Base-by-base conservation (phyloP, 140 eudicot species). In the Erigeron philadelphicus region DNA sequence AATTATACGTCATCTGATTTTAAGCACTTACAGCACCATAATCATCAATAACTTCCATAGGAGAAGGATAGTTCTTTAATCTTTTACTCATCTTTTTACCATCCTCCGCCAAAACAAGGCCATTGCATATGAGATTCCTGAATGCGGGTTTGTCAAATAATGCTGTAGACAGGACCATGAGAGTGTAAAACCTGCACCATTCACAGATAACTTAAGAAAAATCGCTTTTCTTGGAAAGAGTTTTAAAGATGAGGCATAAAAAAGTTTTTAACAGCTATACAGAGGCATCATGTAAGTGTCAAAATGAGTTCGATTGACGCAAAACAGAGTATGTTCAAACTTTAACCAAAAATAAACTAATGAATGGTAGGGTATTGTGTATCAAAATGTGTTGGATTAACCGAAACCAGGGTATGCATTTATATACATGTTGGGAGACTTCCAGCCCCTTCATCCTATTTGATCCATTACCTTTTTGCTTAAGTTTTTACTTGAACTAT, bases 51-150 rank as follows among this genome's bases (percentile, higher is more conserved):
- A 93, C 90, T 57, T 86, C 98, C 67, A 81, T 72, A 25, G 96
- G 96, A 50, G 95, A 81, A 40, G 98, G 98, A 69, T 93, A 93
- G 57, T 93, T 93, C 79, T 86, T 88, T 41, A 86, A 69, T 77
- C 96, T 87, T 72, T 93, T 93, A 77, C 98, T 93, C 98, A 93
- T 93, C 67, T 93, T 93, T 78, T 89, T 93, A 35, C 98, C 98
- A 75, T 93, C 98, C 77, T 89, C 98, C n/a, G 96, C 98, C 72
- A 93, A 76, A 17, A 93, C 98, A 78, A 93, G 96, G 35, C 98
- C 98, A 72, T 93, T 93, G 85, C 98, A 93, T 17, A 93, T 86
- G 65, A 93, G 96, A 80, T 93, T 93, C 59, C 84, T 86, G 71
- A 93, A 93, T 60, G 98, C 96, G 53, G 96, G 98, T 78, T 93